Percentiles rank a stretch among this genome's conserved stretches.
phyloP scores from a whole-genome alignment of 495 filamentous ascomycete genomes.

The Talaromyces proteolyticus region DNA sequence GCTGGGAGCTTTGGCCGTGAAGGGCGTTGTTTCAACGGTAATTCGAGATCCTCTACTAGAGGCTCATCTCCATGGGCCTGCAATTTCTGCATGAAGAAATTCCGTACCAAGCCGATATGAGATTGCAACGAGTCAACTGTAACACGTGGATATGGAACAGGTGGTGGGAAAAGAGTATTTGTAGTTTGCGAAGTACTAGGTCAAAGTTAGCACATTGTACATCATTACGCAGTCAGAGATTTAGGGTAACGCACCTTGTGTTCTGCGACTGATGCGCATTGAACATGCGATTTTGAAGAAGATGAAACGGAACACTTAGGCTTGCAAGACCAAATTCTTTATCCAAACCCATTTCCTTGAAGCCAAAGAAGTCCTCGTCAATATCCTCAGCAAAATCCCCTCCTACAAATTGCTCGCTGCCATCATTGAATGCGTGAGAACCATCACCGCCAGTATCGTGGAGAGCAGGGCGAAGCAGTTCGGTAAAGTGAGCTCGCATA shows the following conservation, averaged over 20 bases:
- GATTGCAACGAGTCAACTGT: slow-evolving; percentile 67
- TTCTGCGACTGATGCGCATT: slow-evolving; percentile 72
- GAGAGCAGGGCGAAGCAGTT: slow-evolving; percentile 86
- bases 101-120: slow-evolving; percentile 80
- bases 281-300: slow-evolving; percentile 86
- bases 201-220: slow-evolving; percentile 7
- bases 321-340: slow-evolving; percentile 79
- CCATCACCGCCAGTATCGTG: slow-evolving; percentile 76
- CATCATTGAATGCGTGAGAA: slow-evolving; percentile 85
- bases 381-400: slow-evolving; percentile 97
- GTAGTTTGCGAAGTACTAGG: slow-evolving; percentile 38
- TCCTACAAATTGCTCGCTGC: slow-evolving; percentile 93
- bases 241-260: slow-evolving; percentile 43
- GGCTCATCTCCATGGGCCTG: slow-evolving; percentile 75
- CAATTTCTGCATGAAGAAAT: slow-evolving; percentile 85
- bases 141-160: slow-evolving; percentile 71
- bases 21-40: slow-evolving; percentile 89
- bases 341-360: slow-evolving; percentile 91
- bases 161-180: slow-evolving; percentile 42
- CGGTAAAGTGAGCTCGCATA: slow-evolving; percentile 82
- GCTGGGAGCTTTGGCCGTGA: slow-evolving; percentile 75
- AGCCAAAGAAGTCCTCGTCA: slow-evolving; percentile 97
- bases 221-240: too few species aligned
- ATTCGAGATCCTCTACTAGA: slow-evolving; percentile 88
- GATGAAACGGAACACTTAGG: slow-evolving; percentile 87